Evolutionary conservation across 2,329 filamentous ascomycete genomes (phyloP).

Genomic region (Lecanosticta acicola): DNA sequence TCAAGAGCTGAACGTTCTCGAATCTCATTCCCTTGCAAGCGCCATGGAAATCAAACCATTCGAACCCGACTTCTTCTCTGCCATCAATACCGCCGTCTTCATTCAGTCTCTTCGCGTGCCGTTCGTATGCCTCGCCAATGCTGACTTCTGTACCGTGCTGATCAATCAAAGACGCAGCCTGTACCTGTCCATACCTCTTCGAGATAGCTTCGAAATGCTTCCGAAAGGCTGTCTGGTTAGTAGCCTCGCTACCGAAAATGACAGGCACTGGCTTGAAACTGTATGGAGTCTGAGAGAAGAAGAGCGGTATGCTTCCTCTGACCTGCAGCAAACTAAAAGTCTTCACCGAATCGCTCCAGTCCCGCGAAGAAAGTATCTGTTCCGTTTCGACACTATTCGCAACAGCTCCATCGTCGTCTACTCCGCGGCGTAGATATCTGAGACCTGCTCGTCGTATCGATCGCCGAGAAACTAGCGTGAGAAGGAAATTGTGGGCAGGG

Average conservation of each 20-base stretch:
- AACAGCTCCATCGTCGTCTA: conserved; percentile 81
- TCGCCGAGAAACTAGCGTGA: conserved; percentile 89
- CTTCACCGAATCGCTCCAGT: conserved; percentile 57
- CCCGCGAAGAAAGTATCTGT: conserved; percentile 72
- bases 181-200: conserved; percentile 67
- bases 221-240: conserved; percentile 72
- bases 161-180: conserved; percentile 80
- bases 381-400: conserved; percentile 95
- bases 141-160: conserved; percentile 76
- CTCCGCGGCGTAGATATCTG: conserved; percentile 80
- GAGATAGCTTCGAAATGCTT: conserved; percentile 70
- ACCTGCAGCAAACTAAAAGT: conserved; percentile 81
- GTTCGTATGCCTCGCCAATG: conserved; percentile 72
- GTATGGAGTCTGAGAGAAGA: conserved; percentile 92
- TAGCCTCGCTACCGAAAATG: conserved; percentile 71
- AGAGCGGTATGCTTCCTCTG: conserved; percentile 85
- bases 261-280: conserved; percentile 82
- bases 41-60: conserved; percentile 97
- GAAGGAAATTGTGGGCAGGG: conserved; percentile 52
- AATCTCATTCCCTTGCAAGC: conserved; percentile 96
- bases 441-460: conserved; percentile 81
- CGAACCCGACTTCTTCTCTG: conserved; percentile 58
- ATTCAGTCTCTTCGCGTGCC: conserved; percentile 62
- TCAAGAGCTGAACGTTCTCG: conserved; percentile 79
- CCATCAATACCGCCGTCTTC: conserved; percentile 51